These are phyloP conservation scores for Tremella yokohamensis DNA, from an alignment of 768 basidiomycete genomes.

Conservation along the genomic window DNA sequence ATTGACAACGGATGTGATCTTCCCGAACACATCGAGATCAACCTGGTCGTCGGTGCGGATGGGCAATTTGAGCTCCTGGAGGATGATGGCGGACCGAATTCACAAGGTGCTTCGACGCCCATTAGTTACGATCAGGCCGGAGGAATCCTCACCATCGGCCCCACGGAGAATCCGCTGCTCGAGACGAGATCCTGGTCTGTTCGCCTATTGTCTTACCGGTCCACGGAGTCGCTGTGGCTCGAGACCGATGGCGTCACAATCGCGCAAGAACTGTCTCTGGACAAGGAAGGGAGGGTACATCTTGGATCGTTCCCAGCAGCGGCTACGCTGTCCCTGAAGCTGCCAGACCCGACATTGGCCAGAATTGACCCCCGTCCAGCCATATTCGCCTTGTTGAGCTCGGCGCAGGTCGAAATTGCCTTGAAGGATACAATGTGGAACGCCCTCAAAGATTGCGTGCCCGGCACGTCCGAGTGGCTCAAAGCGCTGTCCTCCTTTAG, in stretches of 20 bases:
- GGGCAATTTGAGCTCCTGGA: conserved; percentile 21
- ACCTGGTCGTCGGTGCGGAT: conserved; percentile 17
- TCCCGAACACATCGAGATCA: conserved; percentile 16
- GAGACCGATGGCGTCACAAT: not conserved
- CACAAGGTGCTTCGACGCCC: not conserved
- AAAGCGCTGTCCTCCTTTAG: too few relatives aligned
- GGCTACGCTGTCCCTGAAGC: not conserved
- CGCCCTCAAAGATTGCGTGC: too few relatives aligned
- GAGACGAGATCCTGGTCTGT: conserved; percentile 7
- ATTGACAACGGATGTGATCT: conserved; percentile 14
- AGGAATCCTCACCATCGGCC: not conserved
- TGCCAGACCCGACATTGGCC: not conserved
- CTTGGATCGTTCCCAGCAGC: conserved; percentile 1
- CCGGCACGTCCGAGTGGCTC: too few relatives aligned
- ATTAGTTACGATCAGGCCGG: conserved; percentile 1
- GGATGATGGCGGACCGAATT: conserved; percentile 13
- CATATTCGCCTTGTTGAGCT: conserved; percentile 13
- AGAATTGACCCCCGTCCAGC: conserved; percentile 5
- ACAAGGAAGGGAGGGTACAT: not conserved
- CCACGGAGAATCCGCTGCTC: conserved; percentile 1
- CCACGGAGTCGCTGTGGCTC: not conserved
- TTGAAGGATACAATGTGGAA: conserved; percentile 14
- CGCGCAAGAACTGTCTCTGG: not conserved
- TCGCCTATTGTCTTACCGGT: conserved; percentile 2
- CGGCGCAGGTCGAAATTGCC: conserved; percentile 13